Percentiles rank a stretch among this genome's conserved stretches.
Evolutionary conservation across 257 asterid genomes (phyloP).

Genomic region (Solanum sitiens): DNA sequence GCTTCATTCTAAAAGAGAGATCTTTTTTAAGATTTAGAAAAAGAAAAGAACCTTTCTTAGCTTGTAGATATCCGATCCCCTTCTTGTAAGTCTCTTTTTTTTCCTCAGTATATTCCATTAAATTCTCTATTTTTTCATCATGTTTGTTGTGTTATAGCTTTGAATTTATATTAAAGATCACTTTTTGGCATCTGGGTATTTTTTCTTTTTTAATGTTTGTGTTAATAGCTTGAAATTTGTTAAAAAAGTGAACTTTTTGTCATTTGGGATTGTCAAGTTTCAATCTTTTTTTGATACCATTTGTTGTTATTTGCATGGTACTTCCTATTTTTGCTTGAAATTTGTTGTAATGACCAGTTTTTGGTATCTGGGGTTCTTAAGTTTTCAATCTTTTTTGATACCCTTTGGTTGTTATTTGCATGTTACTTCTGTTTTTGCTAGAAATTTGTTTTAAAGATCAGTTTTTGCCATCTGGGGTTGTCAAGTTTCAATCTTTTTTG

Average conservation of each 20-base stretch:
- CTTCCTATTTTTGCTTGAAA: neutral
- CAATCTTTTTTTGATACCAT: neutral
- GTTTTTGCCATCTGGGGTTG: slow-evolving; percentile 8
- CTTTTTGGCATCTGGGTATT: slow-evolving; percentile 31
- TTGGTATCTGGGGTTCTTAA: slow-evolving; percentile 2
- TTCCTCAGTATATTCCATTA: slow-evolving; percentile 29
- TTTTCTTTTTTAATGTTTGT: slow-evolving; percentile 1
- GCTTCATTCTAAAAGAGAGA: slow-evolving; percentile 29
- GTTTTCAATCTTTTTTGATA: neutral
- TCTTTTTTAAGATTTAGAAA: slow-evolving; percentile 13
- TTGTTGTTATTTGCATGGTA: neutral
- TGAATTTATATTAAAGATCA: slow-evolving; percentile 12
- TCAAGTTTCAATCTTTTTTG: neutral
- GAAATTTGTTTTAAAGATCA: slow-evolving; percentile 8
- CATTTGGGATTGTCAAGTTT: neutral
- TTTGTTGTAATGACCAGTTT: slow-evolving; percentile 9
- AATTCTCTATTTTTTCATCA: slow-evolving; percentile 18
- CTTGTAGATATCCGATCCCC: slow-evolving; percentile 91
- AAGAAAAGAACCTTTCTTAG: slow-evolving; percentile 31
- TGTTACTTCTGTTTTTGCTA: neutral
- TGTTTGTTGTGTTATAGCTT: neutral
- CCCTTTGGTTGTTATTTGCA: neutral
- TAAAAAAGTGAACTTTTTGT: slow-evolving; percentile 19
- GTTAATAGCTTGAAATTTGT: neutral
- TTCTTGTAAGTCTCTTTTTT: slow-evolving; percentile 61